phyloP scores from a whole-genome alignment of 495 filamentous ascomycete genomes.

The Hyaloscypha finlandica region DNA sequence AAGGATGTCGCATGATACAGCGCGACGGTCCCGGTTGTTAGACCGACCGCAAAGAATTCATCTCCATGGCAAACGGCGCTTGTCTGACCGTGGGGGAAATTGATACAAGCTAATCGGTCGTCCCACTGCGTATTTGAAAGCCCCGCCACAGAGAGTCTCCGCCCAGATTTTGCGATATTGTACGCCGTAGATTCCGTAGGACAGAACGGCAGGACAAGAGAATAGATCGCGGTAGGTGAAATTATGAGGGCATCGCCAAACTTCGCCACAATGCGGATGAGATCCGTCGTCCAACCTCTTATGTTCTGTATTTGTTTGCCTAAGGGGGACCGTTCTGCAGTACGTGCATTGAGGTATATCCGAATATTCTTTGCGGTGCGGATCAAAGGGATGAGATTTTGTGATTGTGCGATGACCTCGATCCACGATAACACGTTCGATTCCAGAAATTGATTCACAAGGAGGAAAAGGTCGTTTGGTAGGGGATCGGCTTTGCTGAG shows the following conservation, averaged over 20 bases:
- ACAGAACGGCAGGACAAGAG: slow-evolving; percentile 39
- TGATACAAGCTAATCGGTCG: slow-evolving; percentile 32
- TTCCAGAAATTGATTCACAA: slow-evolving; percentile 36
- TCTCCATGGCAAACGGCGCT: slow-evolving; percentile 26
- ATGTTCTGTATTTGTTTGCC: slow-evolving; percentile 24
- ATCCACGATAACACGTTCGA: slow-evolving; percentile 42
- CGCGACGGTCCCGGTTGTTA: slow-evolving; percentile 25
- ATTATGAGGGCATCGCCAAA: slow-evolving; percentile 33
- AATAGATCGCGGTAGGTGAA: slow-evolving; percentile 37
- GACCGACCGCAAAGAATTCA: slow-evolving; percentile 32
- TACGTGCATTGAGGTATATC: slow-evolving; percentile 32
- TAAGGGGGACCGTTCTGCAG: slow-evolving; percentile 30
- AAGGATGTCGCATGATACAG: slow-evolving; percentile 26
- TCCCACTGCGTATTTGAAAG: slow-evolving; percentile 36
- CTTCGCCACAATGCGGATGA: slow-evolving; percentile 33
- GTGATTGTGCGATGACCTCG: slow-evolving; percentile 35
- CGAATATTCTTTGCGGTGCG: slow-evolving; percentile 36
- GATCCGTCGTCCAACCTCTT: slow-evolving; percentile 36
- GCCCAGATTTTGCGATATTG: slow-evolving; percentile 25
- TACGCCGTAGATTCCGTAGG: slow-evolving; percentile 37
- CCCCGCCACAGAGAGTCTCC: slow-evolving; percentile 29
- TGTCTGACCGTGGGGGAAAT: slow-evolving; percentile 30
- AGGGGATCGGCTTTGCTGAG: slow-evolving; percentile 24
- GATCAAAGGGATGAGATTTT: slow-evolving; percentile 34
- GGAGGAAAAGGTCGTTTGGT: slow-evolving; percentile 18